Evolutionary conservation across 371 early-diverging fungal genomes (phyloP).

Genomic region (Actinomucor elegans): DNA sequence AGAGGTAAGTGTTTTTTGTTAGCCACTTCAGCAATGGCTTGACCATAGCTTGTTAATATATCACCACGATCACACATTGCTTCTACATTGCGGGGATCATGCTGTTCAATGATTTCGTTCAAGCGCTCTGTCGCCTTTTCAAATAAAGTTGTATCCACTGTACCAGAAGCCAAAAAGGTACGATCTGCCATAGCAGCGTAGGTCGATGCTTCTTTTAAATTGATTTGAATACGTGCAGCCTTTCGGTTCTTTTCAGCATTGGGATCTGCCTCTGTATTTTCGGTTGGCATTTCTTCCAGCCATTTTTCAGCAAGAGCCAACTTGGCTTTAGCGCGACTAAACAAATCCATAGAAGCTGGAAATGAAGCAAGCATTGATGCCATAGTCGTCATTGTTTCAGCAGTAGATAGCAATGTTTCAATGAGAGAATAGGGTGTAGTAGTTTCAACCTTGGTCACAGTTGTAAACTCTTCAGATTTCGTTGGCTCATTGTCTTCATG

Average conservation of each 20-base stretch:
- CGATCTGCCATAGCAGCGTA: conserved; percentile 61
- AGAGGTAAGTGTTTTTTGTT: conserved; percentile 17
- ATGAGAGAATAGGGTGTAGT: conserved; percentile 44
- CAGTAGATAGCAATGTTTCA: conserved; percentile 39
- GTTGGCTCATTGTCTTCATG: not conserved
- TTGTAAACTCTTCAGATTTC: conserved; percentile 20
- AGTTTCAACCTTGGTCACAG: conserved; percentile 43
- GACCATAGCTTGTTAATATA: conserved; percentile 59
- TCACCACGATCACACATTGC: conserved; percentile 74
- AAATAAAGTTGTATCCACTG: conserved; percentile 49
- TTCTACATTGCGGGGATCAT: conserved; percentile 58
- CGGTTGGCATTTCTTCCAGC: conserved; percentile 19
- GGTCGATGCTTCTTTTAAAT: conserved; percentile 57
- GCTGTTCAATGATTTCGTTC: conserved; percentile 46
- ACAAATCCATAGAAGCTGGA: conserved; percentile 36
- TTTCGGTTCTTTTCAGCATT: conserved; percentile 30
- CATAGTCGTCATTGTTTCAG: conserved; percentile 48
- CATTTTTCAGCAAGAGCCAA: conserved; percentile 44
- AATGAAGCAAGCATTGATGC: conserved; percentile 48
- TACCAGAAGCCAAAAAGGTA: conserved; percentile 44
- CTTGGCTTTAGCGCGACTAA: conserved; percentile 34
- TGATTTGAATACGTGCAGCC: conserved; percentile 39
- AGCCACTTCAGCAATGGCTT: conserved; percentile 34
- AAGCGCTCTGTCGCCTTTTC: conserved; percentile 42
- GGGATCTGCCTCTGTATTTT: not conserved